phyloP scores from a whole-genome alignment of 768 basidiomycete genomes.

The Neoboletus magnificus region DNA sequence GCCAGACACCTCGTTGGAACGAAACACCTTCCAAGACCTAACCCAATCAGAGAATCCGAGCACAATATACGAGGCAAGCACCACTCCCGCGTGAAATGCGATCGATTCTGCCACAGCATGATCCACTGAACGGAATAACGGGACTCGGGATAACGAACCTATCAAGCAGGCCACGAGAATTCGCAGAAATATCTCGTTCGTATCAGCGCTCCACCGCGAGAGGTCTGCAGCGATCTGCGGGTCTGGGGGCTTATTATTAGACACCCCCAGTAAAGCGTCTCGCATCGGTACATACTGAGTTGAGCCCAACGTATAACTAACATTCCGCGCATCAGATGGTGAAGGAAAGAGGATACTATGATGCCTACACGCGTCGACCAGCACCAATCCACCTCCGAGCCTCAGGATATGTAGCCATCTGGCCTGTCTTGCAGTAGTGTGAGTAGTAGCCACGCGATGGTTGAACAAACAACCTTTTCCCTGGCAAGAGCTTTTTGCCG shows the following conservation, averaged over 20 bases:
- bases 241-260: conserved; percentile 31
- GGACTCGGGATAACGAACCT: conserved; percentile 38
- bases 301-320: conserved; percentile 79
- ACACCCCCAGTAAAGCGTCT: neutral
- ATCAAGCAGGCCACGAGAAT: conserved; percentile 64
- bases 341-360: neutral
- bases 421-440: conserved; percentile 43
- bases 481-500: conserved; percentile 9
- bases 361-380: conserved; percentile 70
- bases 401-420: conserved; percentile 59
- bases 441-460: neutral
- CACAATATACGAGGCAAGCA: conserved; percentile 52
- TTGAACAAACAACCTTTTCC: conserved; percentile 25
- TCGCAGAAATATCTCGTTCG: conserved; percentile 47
- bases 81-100: conserved; percentile 69
- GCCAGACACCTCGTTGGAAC: conserved; percentile 37
- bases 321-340: neutral
- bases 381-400: conserved; percentile 55
- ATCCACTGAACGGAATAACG: neutral
- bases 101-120: conserved; percentile 54
- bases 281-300: conserved; percentile 43
- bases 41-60: conserved; percentile 42
- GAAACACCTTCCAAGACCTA: conserved; percentile 23
- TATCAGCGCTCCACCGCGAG: conserved; percentile 54
- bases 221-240: conserved; percentile 35